Evolutionary conservation across 2,329 filamentous ascomycete species (phyloP), one percentile per base, ranked within the genome.

Genomic region (Coniochaeta sp.): DNA sequence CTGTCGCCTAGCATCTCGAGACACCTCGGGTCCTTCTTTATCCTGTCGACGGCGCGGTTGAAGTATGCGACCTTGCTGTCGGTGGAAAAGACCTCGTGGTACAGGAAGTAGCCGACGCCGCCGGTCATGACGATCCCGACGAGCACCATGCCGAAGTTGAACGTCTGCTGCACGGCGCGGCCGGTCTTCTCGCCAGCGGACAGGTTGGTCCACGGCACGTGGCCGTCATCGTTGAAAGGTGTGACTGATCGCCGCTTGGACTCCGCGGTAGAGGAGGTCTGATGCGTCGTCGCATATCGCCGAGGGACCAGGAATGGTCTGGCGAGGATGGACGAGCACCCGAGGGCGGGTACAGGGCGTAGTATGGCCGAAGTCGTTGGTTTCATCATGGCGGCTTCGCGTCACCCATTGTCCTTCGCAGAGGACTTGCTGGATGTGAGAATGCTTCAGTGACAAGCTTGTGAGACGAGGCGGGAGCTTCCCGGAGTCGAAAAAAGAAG

Each of bases 41-140:
- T 87, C 62, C 87, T 86, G 69, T 90, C 84, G 55, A 96, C 89
- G 0, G 91, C 90, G 64, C 89, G 88, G 76, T 96, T 96, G 81
- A 96, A 97, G 71, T 95, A 87, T 60, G 87, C 84, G 17, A 89
- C 93, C 74, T 91, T 93, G 78, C 90, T 95, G 70, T 93, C 89
- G 22, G 89, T 83, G 4, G 89, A 89, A 73, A 96, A 91, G 52
- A 96, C 89, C 63, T 96, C 91, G 4, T 84, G 83, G 74, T 89
- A 96, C 24, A 96, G 79, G 57, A 95, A 81, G 67, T 90, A 91
- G 59, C 81, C 82, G 10, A 97, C 89, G n/a, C 86, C 87, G 62
- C 86, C 86, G 38, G 93, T 96, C 66, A 93, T 78, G 36, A 86
- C 81, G 12, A 93, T 75, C 28, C 93, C 93, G 8, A 88, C 79